Conservation (phyloP, 2,329 filamentous ascomycete genomes). For the Apiospora sp. region DNA sequence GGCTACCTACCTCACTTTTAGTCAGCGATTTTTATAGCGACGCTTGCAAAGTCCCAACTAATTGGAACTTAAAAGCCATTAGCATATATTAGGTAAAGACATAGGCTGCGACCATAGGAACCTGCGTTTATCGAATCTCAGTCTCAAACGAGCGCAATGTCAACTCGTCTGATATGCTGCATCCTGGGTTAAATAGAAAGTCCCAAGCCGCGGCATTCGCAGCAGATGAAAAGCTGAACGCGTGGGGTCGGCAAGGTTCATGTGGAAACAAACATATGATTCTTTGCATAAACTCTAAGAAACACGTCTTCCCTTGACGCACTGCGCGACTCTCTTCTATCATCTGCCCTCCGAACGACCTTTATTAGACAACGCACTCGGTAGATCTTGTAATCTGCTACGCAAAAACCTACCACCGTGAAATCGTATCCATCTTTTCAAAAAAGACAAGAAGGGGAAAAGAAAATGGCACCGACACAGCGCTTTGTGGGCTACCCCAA, state of each 20-base stretch:
- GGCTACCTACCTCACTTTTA: background rate
- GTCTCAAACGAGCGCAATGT: background rate
- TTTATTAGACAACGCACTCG: background rate
- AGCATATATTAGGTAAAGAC: background rate
- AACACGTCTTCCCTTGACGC: background rate
- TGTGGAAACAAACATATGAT: constrained; percentile 21
- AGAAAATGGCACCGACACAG: constrained; percentile 33
- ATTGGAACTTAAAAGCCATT: background rate
- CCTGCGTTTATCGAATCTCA: background rate
- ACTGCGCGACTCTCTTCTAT: background rate
- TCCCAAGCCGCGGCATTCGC: background rate
- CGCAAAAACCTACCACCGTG: background rate
- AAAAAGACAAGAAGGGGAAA: too few species aligned
- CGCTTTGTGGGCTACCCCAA: constrained; percentile 41
- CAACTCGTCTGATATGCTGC: background rate
- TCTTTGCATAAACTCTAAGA: constrained; percentile 7
- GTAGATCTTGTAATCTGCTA: background rate
- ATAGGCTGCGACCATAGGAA: background rate
- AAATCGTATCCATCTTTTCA: background rate
- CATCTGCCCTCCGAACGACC: background rate
- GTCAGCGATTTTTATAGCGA: background rate
- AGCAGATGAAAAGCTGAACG: background rate
- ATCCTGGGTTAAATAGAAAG: background rate
- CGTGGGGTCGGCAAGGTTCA: constrained; percentile 15
- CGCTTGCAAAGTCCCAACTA: background rate